Evolutionary conservation across 2,329 filamentous ascomycete genomes (phyloP), one percentile per base, ranked within the genome.

Genomic region (Colletotrichum truncatum): DNA sequence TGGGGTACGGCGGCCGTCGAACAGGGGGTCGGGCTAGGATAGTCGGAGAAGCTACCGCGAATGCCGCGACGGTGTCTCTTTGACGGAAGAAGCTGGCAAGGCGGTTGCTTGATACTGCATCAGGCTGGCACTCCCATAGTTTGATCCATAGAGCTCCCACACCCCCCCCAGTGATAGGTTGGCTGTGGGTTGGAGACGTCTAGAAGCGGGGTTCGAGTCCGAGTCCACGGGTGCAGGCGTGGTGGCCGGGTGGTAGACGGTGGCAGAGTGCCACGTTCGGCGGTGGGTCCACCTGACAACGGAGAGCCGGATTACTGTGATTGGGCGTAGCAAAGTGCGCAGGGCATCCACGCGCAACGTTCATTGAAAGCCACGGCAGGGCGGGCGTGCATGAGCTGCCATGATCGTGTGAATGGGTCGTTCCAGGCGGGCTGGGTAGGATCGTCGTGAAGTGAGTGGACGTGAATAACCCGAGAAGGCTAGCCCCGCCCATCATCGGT

Each of bases 351-450:
- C 59, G 52, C 21, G 30, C 48, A 28, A 46, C 18, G 38, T 34
- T 41, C 36, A 36, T 41, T 23, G 63, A 43, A 23, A 63, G 45
- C 48, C 34, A 51, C 43, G 26, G 59, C 62, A 54, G 39, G 56
- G 56, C 56, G 56, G 36, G 23, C 49, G 34, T 55, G 64, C 64
- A 55, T 54, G 52, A 39, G 60, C 34, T 60, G 53, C 41, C 43
- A 49, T 65, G 60, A 49, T 51, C 54, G 60, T 58, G 57, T 67
- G 66, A 68, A 64, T 54, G 52, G 46, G 11, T 56, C 53, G 53
- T 56, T 39, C 28, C 36, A 38, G 43, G 39, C 43, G 63, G 51
- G 23, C 46, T 39, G 54, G 48, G 48, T 26, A 38, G 11, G 41
- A 64, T 64, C 54, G 54, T 64, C 64, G 30, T 51, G 12, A 32